Conservation (phyloP, 202 grass and related monocot genomes). For the Saccharum hybrid region DNA sequence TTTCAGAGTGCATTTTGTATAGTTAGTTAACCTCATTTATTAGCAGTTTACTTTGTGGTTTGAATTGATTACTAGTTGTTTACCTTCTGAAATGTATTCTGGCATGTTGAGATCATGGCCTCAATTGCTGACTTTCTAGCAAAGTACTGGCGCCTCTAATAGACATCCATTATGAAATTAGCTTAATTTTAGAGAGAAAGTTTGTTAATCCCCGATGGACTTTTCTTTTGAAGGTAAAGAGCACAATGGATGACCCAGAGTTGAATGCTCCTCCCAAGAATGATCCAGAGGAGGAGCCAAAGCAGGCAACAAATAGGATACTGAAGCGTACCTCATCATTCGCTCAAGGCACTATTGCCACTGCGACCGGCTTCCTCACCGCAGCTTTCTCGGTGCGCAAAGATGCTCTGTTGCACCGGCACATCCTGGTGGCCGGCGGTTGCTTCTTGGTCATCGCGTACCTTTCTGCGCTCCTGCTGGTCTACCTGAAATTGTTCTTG, state of each 20-base stretch:
- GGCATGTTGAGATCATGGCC: not conserved
- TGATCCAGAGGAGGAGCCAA: not conserved
- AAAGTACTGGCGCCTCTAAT: not conserved
- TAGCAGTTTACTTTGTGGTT: not conserved
- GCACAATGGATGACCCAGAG: constrained; percentile 5
- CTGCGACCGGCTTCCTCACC: constrained; percentile 29
- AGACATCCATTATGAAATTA: not conserved
- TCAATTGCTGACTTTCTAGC: not conserved
- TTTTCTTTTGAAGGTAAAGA: constrained; percentile 23
- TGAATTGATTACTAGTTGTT: not conserved
- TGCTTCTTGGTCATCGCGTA: constrained; percentile 37
- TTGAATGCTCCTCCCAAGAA: not conserved
- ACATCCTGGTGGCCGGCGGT: constrained; percentile 32
- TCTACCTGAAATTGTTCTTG: constrained; percentile 42
- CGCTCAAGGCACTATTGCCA: constrained; percentile 23
- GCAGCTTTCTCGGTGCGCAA: constrained; percentile 40
- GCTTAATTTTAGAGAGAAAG: not conserved
- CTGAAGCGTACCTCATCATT: constrained; percentile 31
- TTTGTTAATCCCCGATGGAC: not conserved
- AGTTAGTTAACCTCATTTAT: not conserved
- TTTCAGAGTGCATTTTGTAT: not conserved
- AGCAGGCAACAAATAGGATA: constrained; percentile 25
- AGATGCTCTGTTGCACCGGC: constrained; percentile 37
- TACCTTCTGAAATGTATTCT: not conserved
- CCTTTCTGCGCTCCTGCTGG: constrained; percentile 35